Conservation (phyloP, 2,329 filamentous ascomycete genomes). For the Claviceps digitariae region DNA sequence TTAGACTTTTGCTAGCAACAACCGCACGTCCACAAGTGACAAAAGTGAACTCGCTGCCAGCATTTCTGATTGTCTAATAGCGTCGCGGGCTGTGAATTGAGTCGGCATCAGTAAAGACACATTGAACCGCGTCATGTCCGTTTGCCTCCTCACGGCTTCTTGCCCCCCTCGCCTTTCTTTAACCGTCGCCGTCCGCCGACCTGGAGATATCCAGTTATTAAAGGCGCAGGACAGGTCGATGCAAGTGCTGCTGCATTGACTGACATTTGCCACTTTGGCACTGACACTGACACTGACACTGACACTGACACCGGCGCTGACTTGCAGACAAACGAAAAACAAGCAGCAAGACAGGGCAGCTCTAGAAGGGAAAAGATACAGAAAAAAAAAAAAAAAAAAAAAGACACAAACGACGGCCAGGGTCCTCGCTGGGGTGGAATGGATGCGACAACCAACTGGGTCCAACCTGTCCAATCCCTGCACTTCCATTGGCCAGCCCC, state of each 20-base stretch:
- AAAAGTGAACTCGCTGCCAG: too few relatives aligned
- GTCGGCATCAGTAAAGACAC: too few relatives aligned
- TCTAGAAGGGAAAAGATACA: neutral
- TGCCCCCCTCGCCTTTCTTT: too few relatives aligned
- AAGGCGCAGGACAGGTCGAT: too few relatives aligned
- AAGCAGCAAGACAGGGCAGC: neutral
- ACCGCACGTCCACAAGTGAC: neutral
- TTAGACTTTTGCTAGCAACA: neutral
- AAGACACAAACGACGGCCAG: neutral
- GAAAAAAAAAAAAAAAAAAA: neutral
- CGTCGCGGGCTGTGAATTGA: too few relatives aligned
- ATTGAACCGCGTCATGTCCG: neutral
- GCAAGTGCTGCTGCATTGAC: too few relatives aligned
- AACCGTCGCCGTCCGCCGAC: too few relatives aligned
- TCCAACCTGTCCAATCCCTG: neutral
- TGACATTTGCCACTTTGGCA: too few relatives aligned
- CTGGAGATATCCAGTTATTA: too few relatives aligned
- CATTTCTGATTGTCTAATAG: too few relatives aligned
- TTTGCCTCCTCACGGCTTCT: neutral
- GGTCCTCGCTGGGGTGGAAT: conserved; percentile 7
- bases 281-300: neutral
- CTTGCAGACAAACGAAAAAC: neutral
- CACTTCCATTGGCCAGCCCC: conserved; percentile 1
- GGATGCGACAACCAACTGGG: conserved; percentile 2
- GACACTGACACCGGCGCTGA: neutral